Base-by-base conservation (phyloP, 345 rosid species). In the Salix brachista region DNA sequence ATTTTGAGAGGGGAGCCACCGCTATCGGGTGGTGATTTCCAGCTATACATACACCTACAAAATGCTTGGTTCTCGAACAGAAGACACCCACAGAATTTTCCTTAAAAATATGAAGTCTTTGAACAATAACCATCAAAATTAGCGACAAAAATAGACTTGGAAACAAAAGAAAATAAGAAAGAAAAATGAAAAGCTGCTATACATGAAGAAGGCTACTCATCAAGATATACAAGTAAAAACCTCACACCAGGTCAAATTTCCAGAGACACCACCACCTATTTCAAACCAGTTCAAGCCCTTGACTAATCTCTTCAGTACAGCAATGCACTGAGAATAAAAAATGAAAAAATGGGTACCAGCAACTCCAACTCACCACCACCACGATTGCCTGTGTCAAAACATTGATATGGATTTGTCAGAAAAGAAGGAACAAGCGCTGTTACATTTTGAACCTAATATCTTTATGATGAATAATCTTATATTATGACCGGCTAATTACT, bases 261-360 rank as follows among this genome's bases (percentile, higher is more conserved):
- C 80, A 81, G 74, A 76, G 30, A 67, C 79, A 77, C 14, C n/a
- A n/a, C n/a, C 62, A 58, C 80, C 75, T 50, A 77, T 67, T 44
- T 71, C 78, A 56, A 77, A 65, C 74, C 70, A 14, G 50, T 71
- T 60, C 81, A 48, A 52, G 71, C 83, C 72, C 72, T 64, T 80
- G 13, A 30, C 84, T 76, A 70, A 73, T 50, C 77, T 80, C 83
- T 73, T 83, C 86, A 87, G 84, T 74, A 84, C 84, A 87, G 54
- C 76, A 89, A 75, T 79, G 89, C 70, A 81, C 86, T 66, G 74
- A 87, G 86, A 77, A 84, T 74, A 80, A 89, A 88, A 80, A 93
- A 81, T 89, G 88, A 92, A 91, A 89, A 80, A 84, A 91, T 85
- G 80, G 89, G 81, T 61, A 84, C 82, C 79, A 79, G 69, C n/a